Evolutionary conservation across 192 early-diverging fungal genomes (phyloP), one percentile per base, ranked within the genome.

Genomic region (Ambispora gerdemannii): DNA sequence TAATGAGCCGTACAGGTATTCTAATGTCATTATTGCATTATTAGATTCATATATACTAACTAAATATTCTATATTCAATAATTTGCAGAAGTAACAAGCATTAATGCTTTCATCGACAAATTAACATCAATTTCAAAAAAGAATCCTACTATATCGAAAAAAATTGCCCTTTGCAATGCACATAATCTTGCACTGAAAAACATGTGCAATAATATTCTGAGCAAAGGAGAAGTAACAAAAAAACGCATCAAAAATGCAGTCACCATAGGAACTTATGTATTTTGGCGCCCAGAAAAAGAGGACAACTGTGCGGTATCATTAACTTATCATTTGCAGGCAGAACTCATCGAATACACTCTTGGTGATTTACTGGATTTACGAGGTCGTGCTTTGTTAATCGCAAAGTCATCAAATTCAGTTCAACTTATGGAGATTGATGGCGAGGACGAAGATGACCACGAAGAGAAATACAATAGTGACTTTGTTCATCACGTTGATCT

Each of bases 401-500:
- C 66, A 10, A 67, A 73, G 20, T 50, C 63, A 32, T 22, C 28
- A 19, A 49, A 11, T 6, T 22, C 68, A 13, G 24, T 60, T 20
- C 31, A 70, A 49, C 3, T 17, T 25, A 33, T 30, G 20, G n/a
- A 7, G 2, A 17, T 13, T 31, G 17, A 63, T 8, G 34, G n/a
- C 15, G 22, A 3, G 20, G 22, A 53, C 6, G 34, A 50, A 47
- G 13, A 22, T 15, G 43, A 67, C 47, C 22, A 11, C 8, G 38
- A 53, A 19, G 51, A 32, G n/a, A n/a, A 27, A 8, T 31, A 53
- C 19, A 70, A 60, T 34, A 64, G 38, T 4, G 38, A 55, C 47
- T 73, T 73, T 50, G 72, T 73, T 17, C 17, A 0, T 17, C 72
- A 73, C 10, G 65, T 73, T 31, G 72, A 73, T 51, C 19, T 68